Percentiles rank a stretch among this genome's conserved stretches.
Evolutionary conservation across 495 filamentous ascomycete species (phyloP).

Genomic region (Clavariopsis aquatica): DNA sequence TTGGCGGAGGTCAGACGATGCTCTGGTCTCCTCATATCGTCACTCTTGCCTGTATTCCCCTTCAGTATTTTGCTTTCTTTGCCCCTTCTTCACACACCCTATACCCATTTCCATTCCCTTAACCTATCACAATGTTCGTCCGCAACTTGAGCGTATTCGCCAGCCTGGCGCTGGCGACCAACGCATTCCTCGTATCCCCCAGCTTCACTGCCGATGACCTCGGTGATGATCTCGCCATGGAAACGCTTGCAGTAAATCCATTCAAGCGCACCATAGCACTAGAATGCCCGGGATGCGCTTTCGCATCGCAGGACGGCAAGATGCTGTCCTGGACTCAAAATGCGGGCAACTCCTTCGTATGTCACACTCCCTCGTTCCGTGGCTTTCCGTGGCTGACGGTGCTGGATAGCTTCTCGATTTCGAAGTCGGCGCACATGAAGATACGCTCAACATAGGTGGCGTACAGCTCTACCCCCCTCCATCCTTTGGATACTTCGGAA

Average conservation of each 20-base stretch:
- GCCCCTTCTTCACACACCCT: constrained; percentile 1
- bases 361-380: not conserved
- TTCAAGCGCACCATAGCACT: constrained; percentile 34
- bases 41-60: too few relatives aligned
- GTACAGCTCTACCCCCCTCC: constrained; percentile 38
- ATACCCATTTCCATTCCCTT: constrained; percentile 6
- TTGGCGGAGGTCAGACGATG: too few relatives aligned
- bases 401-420: constrained; percentile 35
- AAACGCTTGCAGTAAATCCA: constrained; percentile 35
- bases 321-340: constrained; percentile 16
- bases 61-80: too few relatives aligned
- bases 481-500: constrained; percentile 25
- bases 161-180: constrained; percentile 36
- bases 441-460: constrained; percentile 35
- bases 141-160: constrained; percentile 34
- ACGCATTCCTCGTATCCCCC: constrained; percentile 34
- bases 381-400: constrained; percentile 1
- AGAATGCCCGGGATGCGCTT: constrained; percentile 31
- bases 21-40: too few relatives aligned
- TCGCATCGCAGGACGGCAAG: constrained; percentile 25
- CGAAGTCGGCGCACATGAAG: constrained; percentile 28
- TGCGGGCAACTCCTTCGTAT: constrained; percentile 31
- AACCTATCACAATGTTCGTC: constrained; percentile 19
- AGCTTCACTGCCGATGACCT: constrained; percentile 21
- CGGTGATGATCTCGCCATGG: constrained; percentile 35